Conservation (phyloP, 2,329 filamentous ascomycete genomes). For the Dothideomycetes sp. region DNA sequence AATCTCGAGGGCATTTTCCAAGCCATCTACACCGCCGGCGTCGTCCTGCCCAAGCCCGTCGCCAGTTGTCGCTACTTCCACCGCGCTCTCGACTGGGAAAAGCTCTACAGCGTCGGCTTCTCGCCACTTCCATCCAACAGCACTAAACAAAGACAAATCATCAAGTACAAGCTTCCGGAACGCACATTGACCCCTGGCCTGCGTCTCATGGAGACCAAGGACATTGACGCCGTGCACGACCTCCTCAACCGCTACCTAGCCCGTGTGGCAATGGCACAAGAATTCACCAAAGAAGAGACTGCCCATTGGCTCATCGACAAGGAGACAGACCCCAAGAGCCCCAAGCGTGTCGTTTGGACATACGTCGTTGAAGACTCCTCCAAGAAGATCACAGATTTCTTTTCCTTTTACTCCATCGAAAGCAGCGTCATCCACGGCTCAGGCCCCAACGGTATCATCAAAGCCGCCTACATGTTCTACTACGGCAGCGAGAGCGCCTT, state of each 20-base stretch:
- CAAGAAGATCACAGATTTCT: conserved; percentile 85
- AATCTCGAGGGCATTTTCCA: conserved; percentile 83
- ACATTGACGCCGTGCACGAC: conserved; percentile 63
- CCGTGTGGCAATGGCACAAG: conserved; percentile 74
- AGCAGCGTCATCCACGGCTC: conserved; percentile 73
- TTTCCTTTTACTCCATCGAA: conserved; percentile 92
- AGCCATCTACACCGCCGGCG: conserved; percentile 89
- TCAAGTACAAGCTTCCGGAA: conserved; percentile 74
- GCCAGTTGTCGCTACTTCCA: conserved; percentile 95
- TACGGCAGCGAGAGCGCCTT: conserved; percentile 81
- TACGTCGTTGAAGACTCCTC: conserved; percentile 70
- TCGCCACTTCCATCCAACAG: conserved; percentile 74
- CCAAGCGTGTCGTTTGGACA: conserved; percentile 81
- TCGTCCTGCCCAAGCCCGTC: conserved; percentile 81
- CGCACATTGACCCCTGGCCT: conserved; percentile 61
- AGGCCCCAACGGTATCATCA: conserved; percentile 70
- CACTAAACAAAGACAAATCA: conserved; percentile 74
- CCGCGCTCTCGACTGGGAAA: conserved; percentile 87
- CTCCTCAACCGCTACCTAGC: conserved; percentile 67
- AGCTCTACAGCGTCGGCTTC: conserved; percentile 90
- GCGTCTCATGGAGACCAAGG: conserved; percentile 67
- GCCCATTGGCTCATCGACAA: conserved; percentile 79
- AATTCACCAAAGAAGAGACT: conserved; percentile 69
- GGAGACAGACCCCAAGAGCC: conserved; percentile 35
- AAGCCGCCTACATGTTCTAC: conserved; percentile 93